Conservation (phyloP, 176 grass and related monocot species). For the Oryza brachyantha region DNA sequence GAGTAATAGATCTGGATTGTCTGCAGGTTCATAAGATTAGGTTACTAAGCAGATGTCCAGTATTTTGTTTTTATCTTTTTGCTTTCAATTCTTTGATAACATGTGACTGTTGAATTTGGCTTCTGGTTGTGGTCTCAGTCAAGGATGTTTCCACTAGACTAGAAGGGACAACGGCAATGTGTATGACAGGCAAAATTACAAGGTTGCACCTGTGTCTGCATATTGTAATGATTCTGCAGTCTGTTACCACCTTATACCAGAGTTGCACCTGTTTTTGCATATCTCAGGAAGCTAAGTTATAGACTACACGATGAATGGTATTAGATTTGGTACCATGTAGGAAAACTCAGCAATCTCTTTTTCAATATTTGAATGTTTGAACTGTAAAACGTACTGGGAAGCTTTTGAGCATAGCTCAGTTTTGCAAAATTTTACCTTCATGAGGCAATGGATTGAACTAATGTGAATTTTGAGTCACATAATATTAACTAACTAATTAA, state of each 20-base stretch:
- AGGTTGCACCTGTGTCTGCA: neutral
- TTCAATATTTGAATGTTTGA: slow-evolving; percentile 2
- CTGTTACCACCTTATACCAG: neutral
- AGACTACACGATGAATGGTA: neutral
- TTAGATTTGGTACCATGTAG: neutral
- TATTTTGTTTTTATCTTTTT: neutral
- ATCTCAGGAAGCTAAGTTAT: slow-evolving; percentile 2
- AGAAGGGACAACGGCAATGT: neutral
- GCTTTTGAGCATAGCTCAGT: neutral
- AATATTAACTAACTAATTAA: neutral
- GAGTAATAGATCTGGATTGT: slow-evolving; percentile 23
- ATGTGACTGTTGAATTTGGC: neutral
- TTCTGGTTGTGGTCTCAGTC: neutral
- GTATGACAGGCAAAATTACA: neutral
- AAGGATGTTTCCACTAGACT: neutral
- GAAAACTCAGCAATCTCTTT: neutral
- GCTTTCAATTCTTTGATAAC: neutral
- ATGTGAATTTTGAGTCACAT: neutral
- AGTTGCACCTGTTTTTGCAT: too few relatives aligned
- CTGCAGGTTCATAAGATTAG: neutral
- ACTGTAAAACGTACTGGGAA: neutral
- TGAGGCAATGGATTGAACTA: neutral
- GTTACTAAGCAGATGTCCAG: slow-evolving; percentile 2
- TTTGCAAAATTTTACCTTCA: neutral
- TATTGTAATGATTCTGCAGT: neutral